Evolutionary conservation across 306 rosid species (phyloP).

Genomic region (Abrus precatorius): DNA sequence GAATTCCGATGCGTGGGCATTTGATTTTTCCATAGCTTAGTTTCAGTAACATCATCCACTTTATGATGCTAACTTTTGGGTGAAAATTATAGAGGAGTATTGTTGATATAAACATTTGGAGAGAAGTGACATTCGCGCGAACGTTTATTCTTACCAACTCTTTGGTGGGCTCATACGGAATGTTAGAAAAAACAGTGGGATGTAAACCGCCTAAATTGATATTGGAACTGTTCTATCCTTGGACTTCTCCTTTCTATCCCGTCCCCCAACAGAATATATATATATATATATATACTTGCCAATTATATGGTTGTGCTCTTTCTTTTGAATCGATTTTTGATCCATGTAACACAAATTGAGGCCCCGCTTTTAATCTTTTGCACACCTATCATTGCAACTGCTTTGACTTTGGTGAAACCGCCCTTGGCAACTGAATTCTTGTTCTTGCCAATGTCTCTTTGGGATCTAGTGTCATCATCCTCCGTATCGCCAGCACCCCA

Average conservation of each 20-base stretch:
- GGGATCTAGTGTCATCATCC: constrained; percentile 60
- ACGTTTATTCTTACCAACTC: background rate
- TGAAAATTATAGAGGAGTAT: background rate
- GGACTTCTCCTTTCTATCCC: background rate
- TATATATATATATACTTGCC: background rate
- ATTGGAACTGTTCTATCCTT: background rate
- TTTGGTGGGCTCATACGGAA: background rate
- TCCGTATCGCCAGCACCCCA: constrained; percentile 86
- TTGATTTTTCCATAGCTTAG: background rate
- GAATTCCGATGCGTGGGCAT: background rate
- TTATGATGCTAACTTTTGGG: constrained; percentile 4
- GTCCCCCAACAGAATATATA: background rate
- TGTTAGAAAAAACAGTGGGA: background rate
- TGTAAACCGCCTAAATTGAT: background rate
- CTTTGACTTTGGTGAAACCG: constrained; percentile 72
- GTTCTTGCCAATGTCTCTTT: constrained; percentile 51
- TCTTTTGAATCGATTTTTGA: constrained; percentile 75
- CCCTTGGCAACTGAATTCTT: constrained; percentile 66
- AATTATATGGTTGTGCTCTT: constrained; percentile 53
- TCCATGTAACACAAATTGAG: constrained; percentile 72
- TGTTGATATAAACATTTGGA: background rate
- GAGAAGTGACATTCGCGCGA: background rate
- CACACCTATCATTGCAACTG: constrained; percentile 62
- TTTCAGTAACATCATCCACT: constrained; percentile 8
- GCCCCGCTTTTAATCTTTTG: constrained; percentile 70